Base-by-base conservation (phyloP, 495 filamentous ascomycete species). In the Cladorrhinum samala region DNA sequence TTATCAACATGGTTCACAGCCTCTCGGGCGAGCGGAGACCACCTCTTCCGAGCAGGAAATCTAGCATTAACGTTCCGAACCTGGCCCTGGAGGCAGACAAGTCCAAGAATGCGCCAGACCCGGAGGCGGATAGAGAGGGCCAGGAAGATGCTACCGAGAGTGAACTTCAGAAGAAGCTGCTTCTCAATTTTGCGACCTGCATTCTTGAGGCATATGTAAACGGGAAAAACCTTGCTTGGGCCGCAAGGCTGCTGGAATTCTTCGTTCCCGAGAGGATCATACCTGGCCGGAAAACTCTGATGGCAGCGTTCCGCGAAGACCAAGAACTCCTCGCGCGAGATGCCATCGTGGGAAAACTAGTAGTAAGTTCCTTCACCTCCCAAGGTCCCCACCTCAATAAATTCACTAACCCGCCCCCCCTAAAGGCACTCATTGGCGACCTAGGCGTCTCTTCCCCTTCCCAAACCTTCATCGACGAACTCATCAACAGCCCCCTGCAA, bases 161-260 rank as follows among this genome's bases (percentile, higher is more conserved):
- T 27, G 68, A 69, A 0, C 70, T 94, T 50, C 82, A 87, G 60
- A 69, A 70, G 37, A 85, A 80, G 50, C 77, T 96, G 24, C 68
- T 96, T 50, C 88, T 95, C 58, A 88, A 90, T 43, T 95, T 95
- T 59, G 70, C 93, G 20, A 85, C 91, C 0, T 91, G 93, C 63
- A 68, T 96, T 14, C 63, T 95, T 16, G 93, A 96, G 64, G 80
- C 83, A 6, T 97, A 92, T 57, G 72, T 91, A 17, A 78, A 74
- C 62, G 80, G 65, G 53, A 83, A 80, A 68, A 82, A 73, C 50
- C 80, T 62, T 84, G 88, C 60, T 61, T 96, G 78, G 89, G 78
- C 88, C 16, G 78, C 82, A n/a, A 74, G 89, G 50, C 71, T 92
- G 60, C 79, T 85, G 52, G 89, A 95, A 66, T 81, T 83, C 43